Evolutionary conservation across 2,329 filamentous ascomycete genomes (phyloP), one percentile per base, ranked within the genome.

Genomic region (Cladophialophora carrionii): DNA sequence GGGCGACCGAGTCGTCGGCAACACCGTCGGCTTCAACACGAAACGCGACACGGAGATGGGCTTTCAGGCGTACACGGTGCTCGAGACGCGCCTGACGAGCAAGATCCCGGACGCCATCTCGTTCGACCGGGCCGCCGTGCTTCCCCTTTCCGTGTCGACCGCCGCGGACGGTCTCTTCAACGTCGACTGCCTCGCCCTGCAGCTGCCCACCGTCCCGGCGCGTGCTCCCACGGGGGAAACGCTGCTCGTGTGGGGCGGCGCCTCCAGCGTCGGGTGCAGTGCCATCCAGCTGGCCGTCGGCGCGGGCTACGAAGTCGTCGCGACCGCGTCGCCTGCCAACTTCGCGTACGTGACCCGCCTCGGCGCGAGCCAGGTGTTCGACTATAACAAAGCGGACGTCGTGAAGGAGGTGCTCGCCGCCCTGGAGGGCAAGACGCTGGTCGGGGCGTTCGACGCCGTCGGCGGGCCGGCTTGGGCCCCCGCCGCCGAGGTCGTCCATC

Each of bases 181-280:
- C 49, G n/a, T 62, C 2, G 65, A 67, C 29, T 57, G 51, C 31
- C 68, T 76, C 7, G 58, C 56, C 0, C 65, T 75, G 17, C 68
- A 64, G 10, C 65, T 74, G 1, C 74, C 74, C 7, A 61, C 57
- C 2, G 29, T n/a, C 2, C 46, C 63, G 1, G 34, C 32, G 4
- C 29, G 31, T n/a, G 54, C 24, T 5, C 43, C 53, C 17, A 63
- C 34, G 3, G 59, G 49, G 9, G 34, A 66, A 48, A 57, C 61
- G 6, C 37, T 69, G 24, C 37, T 82, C 29, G 66, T 82, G n/a
- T 81, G 78, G 78, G 80, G 80, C 31, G 80, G 77, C 4, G 74
- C 77, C 2, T 78, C 77, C 0, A 78, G 76, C 2, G 77, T 81
- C 22, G 80, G 80, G 1, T 74, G 75, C 46, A 76, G 74, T 12